These are phyloP conservation scores for Canavalia gladiata DNA, from an alignment of 306 rosid species.

Conservation along the genomic window DNA sequence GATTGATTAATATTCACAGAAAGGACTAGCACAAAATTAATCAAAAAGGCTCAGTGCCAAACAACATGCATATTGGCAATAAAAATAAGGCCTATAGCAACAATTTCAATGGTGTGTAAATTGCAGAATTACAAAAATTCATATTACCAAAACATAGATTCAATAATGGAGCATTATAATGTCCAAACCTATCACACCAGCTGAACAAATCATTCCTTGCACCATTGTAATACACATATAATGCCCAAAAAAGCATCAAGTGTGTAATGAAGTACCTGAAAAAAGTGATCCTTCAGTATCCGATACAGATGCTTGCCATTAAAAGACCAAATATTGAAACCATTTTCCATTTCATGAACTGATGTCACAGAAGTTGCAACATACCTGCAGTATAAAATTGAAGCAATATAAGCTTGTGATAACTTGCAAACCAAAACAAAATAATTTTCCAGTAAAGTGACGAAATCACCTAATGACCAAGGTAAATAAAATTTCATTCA, in stretches of 20 bases:
- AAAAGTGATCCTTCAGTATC: constrained; percentile 82
- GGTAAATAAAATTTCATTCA: not conserved
- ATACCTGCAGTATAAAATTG: constrained; percentile 60
- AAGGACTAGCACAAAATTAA: not conserved
- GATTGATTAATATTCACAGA: constrained; percentile 9
- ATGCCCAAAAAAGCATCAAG: not conserved
- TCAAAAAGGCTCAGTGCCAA: not conserved
- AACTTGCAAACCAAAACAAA: not conserved
- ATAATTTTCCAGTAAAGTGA: not conserved
- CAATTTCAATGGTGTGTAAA: not conserved
- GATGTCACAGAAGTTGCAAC: constrained; percentile 93
- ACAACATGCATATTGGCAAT: not conserved
- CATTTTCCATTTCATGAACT: constrained; percentile 98
- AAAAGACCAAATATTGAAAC: constrained; percentile 92
- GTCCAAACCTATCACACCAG: constrained; percentile 10
- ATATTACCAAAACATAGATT: not conserved
- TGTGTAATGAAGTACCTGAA: constrained; percentile 64
- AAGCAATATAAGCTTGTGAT: not conserved
- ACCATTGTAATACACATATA: not conserved
- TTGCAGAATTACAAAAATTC: not conserved
- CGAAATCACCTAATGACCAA: not conserved
- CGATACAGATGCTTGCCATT: constrained; percentile 89
- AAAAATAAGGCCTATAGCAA: not conserved
- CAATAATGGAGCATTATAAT: not conserved
- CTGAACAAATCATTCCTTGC: not conserved